phyloP scores from a whole-genome alignment of 176 grass and related monocot species.

The Oryza glaberrima region DNA sequence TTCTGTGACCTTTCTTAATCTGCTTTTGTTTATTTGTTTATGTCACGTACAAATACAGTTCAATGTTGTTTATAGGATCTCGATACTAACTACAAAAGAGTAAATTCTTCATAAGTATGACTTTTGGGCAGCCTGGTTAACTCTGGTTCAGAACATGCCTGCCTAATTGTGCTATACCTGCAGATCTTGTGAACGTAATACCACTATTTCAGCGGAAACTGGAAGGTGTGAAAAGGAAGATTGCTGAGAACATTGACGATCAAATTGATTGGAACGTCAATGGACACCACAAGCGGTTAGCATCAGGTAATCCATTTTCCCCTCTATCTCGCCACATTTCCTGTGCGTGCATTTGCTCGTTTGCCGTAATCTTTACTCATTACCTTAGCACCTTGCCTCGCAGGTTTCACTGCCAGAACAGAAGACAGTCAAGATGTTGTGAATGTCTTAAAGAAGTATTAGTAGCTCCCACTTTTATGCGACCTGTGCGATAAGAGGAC shows the following conservation, averaged over 20 bases:
- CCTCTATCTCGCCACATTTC: background rate
- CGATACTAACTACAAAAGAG: background rate
- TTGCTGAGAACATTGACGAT: background rate
- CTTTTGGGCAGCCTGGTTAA: background rate
- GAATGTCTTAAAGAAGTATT: background rate
- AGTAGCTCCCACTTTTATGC: background rate
- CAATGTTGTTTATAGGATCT: background rate
- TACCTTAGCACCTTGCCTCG: background rate
- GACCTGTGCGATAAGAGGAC: background rate
- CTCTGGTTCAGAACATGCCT: conserved; percentile 16
- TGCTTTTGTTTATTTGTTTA: conserved; percentile 6
- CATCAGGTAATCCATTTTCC: conserved; percentile 14
- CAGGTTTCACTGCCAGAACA: conserved; percentile 15
- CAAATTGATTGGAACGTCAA: conserved; percentile 21
- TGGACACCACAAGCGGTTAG: conserved; percentile 16
- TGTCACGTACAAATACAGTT: background rate
- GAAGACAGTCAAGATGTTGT: conserved; percentile 36
- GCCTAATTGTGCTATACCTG: conserved; percentile 26
- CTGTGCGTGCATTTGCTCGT: background rate
- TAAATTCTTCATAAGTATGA: too few relatives aligned
- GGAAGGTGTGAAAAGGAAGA: conserved; percentile 40
- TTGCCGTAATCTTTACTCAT: background rate
- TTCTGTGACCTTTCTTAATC: background rate
- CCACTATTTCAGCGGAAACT: conserved; percentile 43
- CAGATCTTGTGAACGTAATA: conserved; percentile 44